Evolutionary conservation across 371 early-diverging fungal genomes (phyloP), one percentile per base, ranked within the genome.

Genomic region (Phascolomyces articulosus): DNA sequence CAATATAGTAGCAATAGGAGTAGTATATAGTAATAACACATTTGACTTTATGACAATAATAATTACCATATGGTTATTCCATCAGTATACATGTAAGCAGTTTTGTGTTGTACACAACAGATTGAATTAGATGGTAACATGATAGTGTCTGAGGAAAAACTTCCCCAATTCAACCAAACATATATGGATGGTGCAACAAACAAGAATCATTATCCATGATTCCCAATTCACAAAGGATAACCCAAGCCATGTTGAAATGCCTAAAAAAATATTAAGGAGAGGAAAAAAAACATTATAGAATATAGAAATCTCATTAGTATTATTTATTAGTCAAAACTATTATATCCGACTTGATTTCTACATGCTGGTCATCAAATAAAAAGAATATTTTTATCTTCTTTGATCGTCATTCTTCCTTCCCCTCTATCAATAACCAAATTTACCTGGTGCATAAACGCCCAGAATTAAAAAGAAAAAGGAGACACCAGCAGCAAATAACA

Each of bases 381-480:
- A n/a, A n/a, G n/a, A n/a, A n/a, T 1, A 3, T n/a, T 20, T 47
- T 47, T 47, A 6, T 47, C 16, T 18, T 18, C 16, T 44, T 44
- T 44, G 4, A 6, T 31, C 9, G 9, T 31, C 31, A 6, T 9
- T 31, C 31, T 34, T 11, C 11, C 2, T 34, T 34, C 34, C n/a
- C n/a, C n/a, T n/a, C n/a, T n/a, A n/a, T n/a, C n/a, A n/a, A n/a
- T n/a, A 34, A 34, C 8, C 26, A 29, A 18, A 41, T 64, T 58
- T 70, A 69, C 89, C 85, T 15, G 95, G 95, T 2, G 83, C 69
- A 63, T 95, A 94, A 27, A 87, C 67, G 16, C 95, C 95, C 1
- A 91, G 49, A 20, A 96, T 26, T 79, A 93, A 72, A 41, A 83
- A 72, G 3, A 66, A 82, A 63, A 90, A 84, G 48, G 90, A 89